A percentile compares a stretch with the other conserved stretches of the same genome.
phyloP scores from a whole-genome alignment of 2,329 filamentous ascomycete species.

The Colletotrichum ledebouriae region DNA sequence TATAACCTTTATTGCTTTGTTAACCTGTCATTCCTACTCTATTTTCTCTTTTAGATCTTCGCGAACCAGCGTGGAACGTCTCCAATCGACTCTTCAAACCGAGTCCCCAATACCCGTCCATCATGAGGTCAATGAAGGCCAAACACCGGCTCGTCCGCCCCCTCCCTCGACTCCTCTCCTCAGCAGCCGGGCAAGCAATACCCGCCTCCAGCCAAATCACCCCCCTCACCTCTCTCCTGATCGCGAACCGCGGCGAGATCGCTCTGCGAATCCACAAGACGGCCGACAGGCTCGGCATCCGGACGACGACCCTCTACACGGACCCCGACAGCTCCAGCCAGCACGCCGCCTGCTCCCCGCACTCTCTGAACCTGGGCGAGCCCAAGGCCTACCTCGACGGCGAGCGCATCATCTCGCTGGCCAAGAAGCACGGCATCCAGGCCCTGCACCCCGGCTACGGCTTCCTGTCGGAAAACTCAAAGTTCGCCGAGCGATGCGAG shows the following conservation, averaged over 20 bases:
- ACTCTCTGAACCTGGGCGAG: conserved; percentile 85
- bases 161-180: conserved; percentile 55
- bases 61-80: background rate
- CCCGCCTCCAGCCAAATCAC: conserved; percentile 50
- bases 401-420: conserved; percentile 89
- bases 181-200: conserved; percentile 35
- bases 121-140: conserved; percentile 69
- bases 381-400: conserved; percentile 93
- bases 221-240: conserved; percentile 84
- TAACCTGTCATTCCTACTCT: conserved; percentile 2
- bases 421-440: conserved; percentile 87
- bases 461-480: conserved; percentile 93
- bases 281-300: conserved; percentile 88
- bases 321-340: conserved; percentile 89
- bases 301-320: conserved; percentile 94
- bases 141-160: conserved; percentile 62
- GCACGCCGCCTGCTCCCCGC: conserved; percentile 87
- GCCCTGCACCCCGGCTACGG: conserved; percentile 97
- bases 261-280: conserved; percentile 93
- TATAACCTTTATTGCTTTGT: background rate
- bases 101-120: conserved; percentile 41
- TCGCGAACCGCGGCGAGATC: conserved; percentile 97
- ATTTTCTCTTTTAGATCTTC: background rate
- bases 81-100: conserved; percentile 14
- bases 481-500: conserved; percentile 88